Evolutionary conservation across 495 filamentous ascomycete genomes (phyloP).

Genomic region (Tuber calosporum): DNA sequence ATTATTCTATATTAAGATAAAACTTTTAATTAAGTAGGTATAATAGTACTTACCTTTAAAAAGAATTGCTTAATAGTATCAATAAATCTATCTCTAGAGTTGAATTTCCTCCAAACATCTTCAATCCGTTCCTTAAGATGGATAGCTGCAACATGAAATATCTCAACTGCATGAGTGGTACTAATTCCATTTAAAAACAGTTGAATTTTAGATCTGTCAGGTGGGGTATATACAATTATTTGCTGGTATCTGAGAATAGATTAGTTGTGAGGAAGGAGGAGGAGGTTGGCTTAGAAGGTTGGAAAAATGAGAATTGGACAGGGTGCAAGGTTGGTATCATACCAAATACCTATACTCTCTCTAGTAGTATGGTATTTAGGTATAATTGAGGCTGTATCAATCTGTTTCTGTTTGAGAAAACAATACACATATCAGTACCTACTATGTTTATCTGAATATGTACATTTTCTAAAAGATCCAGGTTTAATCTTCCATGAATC

Average conservation of each 20-base stretch:
- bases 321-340: not conserved
- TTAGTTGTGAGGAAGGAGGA: not conserved
- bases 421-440: not conserved
- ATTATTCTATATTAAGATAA: too few species aligned
- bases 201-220: not conserved
- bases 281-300: not conserved
- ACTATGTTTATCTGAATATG: not conserved
- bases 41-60: too few species aligned
- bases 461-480: not conserved
- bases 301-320: not conserved
- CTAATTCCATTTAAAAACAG: not conserved
- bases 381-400: not conserved
- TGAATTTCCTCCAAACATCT: too few species aligned
- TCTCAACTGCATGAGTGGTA: not conserved
- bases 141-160: not conserved
- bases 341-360: not conserved
- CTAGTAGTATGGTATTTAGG: not conserved
- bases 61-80: too few species aligned
- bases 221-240: not conserved
- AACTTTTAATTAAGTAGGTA: too few species aligned
- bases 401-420: not conserved
- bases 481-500: not conserved
- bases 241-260: not conserved
- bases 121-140: too few species aligned
- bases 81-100: too few species aligned